Evolutionary conservation across 1,284 basidiomycete species (phyloP).

Genomic region (Spongispora temasekensis): DNA sequence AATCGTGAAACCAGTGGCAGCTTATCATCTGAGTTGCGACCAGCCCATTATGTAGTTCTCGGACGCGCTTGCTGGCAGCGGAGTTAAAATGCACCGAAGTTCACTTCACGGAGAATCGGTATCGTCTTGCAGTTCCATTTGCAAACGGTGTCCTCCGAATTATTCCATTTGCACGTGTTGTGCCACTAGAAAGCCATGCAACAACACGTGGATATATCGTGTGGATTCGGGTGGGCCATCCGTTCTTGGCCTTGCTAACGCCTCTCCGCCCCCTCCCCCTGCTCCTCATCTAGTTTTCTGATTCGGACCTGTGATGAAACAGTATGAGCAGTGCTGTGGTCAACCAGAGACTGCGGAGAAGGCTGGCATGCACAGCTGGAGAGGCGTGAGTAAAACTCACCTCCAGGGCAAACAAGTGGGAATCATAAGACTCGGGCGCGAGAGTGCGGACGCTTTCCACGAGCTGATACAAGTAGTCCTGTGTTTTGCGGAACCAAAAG

Average conservation of each 20-base stretch:
- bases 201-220: not conserved
- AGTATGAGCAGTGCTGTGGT: not conserved
- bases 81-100: too few relatives aligned
- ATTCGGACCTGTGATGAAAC: conserved; percentile 12
- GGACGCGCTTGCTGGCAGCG: too few relatives aligned
- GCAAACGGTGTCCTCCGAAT: too few relatives aligned
- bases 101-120: too few relatives aligned
- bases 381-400: conserved; percentile 28
- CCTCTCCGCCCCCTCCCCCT: not conserved
- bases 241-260: not conserved
- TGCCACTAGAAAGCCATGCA: conserved; percentile 16
- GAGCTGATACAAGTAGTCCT: conserved; percentile 83
- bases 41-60: too few relatives aligned
- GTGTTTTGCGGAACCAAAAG: not conserved
- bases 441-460: conserved; percentile 68
- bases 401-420: conserved; percentile 78
- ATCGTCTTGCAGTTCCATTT: too few relatives aligned
- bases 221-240: not conserved
- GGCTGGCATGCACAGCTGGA: not conserved
- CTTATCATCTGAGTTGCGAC: too few relatives aligned
- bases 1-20: too few relatives aligned
- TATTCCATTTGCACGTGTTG: too few relatives aligned
- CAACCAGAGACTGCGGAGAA: not conserved
- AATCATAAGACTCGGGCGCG: conserved; percentile 73
- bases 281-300: conserved; percentile 16